Base-by-base conservation (phyloP, 805 yeast genomes). In the Tetrapisispora phaffii region DNA sequence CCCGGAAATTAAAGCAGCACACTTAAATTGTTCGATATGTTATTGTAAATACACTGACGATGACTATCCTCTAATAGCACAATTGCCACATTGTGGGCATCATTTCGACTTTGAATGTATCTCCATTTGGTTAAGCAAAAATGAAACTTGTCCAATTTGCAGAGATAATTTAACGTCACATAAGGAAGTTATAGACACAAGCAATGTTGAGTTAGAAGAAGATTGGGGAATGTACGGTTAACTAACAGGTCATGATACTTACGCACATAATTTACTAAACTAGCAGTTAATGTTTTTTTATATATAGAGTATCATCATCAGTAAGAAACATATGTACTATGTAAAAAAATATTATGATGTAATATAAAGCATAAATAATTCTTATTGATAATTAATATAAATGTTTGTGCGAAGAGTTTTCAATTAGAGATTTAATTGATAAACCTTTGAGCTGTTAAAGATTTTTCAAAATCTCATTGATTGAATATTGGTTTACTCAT, bases 51-150 rank as follows among this genome's bases (percentile, higher is more conserved):
- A 78, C 55, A 67, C 74, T 3, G 82, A 79, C 29, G 95, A 87
- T 58, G 69, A 77, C 39, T 80, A 82, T 55, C 96, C 96, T 2
- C 67, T 89, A 40, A 79, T 89, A 12, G 96, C 87, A 16, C 69
- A 74, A 52, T 69, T 89, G 22, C 81, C 82, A 6, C 82, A 81
- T 3, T 89, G 97, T 63, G 70, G 72, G 34, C 97, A 89, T 62
- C 73, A 73, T 35, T 89, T 85, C 63, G 97, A 89, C 59, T 69
- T 88, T 51, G 97, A 90, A 53, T 89, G 97, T 60, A 79, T 90
- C 33, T 82, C 83, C 0, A 93, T 95, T 0, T 89, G 97, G 97
- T 69, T 90, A 43, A 76, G 77, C 50, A 68, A 79, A 42, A 78
- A 82, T 53, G 68, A 75, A 1, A 82, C 86, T 0, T 89, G 97